Base-by-base conservation (phyloP, 169 alveolate genomes). In the Eimeria tenella region DNA sequence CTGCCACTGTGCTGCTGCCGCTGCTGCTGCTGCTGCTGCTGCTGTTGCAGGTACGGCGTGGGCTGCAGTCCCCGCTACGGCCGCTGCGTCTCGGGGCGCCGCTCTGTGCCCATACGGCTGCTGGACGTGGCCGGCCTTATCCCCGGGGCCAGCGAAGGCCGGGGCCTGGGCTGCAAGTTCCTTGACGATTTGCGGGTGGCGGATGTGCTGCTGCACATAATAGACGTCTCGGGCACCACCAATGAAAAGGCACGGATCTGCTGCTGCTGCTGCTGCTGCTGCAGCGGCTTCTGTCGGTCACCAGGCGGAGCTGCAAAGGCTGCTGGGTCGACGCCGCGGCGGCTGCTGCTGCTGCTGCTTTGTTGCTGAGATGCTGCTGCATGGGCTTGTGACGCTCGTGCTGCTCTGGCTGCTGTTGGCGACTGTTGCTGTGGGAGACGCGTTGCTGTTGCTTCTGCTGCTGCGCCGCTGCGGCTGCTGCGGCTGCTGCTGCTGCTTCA, bases 151-250 rank as follows among this genome's bases (percentile, higher is more conserved):
- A 79, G 70, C 50, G 91, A 82, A 58, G 97, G 97, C n/a, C 58
- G 93, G 42, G 97, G 97, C 31, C 95, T 96, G 25, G 97, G 97
- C 19, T 95, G 95, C 86, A 96, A 96, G 79, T 96, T 96, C 70
- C 56, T 96, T 1, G 97, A 96, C 60, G 96, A 96, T 62, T 94
- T 96, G 60, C 90, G 97, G 49, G 95, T 86, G 42, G 97, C 97
- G 0, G 95, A 96, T 87, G 96, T 95, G 55, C 93, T 96, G 56
- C 19, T 96, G 63, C 97, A 96, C 74, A 88, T 96, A 50, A 89
- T 96, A 50, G 97, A 96, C 88, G 86, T 96, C 55, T 96, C 97
- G 19, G 98, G 98, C 21, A 95, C 95, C 9, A 96, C 98, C 5
- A 96, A 96, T 79, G 98, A 96, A 91, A 96, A 95, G 96, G 96